Base-by-base conservation (phyloP, 73 alveolate species). In the Paramecium biaurelia region DNA sequence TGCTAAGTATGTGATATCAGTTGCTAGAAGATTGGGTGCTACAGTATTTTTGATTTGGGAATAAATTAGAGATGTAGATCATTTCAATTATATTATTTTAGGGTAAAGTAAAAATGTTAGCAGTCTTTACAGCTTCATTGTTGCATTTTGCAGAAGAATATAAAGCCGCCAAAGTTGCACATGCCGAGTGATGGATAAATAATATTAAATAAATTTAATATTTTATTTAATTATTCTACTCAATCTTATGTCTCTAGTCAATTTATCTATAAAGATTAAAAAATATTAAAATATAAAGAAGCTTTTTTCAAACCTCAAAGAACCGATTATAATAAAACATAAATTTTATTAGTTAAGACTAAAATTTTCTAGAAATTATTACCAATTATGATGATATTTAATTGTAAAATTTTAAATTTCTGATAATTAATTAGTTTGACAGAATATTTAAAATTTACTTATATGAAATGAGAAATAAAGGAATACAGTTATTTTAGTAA, bases 21-120 rank as follows among this genome's bases (percentile, higher is more conserved):
- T 97, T 79, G 99, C 99, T 5, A 96, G 99, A 89, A 98, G 97
- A 94, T 95, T 98, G 37, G 99, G 99, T 9, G 98, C 98, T 7
- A 97, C 96, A 30, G 96, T 98, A 41, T 98, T 98, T 94, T 93
- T 97, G 35, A 97, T 95, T 38, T 97, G 99, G 99, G 99, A 98
- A 93, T 99, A 98, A 94, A 98, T 98, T 70, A 93, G 95, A 56
- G 95, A 98, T 79, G 98, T 97, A 79, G 95, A 96, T 76, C 11
- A 38, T 5, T 59, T 53, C 11, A 15, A 63, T 26, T 28, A 18
- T 63, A 5, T 10, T 59, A 1, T n/a, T 10, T 37, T 42, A 89
- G 94, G 85, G 53, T 10, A 89, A 89, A 43, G 79, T 70, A 41
- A 89, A 89, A 72, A 45, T 89, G 70, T 70, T 89, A 43, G 87